Conservation (phyloP, 163 green algal genomes). For the Volvox carteri region DNA sequence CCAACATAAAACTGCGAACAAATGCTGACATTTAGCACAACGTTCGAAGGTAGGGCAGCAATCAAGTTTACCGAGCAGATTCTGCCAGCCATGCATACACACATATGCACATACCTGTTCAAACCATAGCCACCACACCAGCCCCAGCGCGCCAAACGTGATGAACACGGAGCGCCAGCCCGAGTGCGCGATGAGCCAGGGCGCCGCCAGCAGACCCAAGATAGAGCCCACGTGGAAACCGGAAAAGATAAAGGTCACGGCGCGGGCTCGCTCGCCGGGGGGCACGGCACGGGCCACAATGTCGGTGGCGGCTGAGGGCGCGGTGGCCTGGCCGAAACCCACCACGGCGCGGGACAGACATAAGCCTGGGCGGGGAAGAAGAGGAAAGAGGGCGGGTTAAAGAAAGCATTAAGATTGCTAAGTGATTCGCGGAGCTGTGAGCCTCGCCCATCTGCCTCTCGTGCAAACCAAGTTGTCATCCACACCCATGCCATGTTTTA, state of each 20-base stretch:
- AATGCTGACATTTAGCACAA: no score
- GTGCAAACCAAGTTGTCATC: no score
- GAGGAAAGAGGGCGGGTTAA: no score
- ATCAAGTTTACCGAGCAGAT: no score
- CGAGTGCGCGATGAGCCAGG: conserved; percentile 86
- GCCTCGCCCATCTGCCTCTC: no score
- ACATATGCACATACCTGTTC: conserved; percentile 65
- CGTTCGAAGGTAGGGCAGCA: no score
- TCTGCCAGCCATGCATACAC: background rate
- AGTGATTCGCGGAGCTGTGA: no score
- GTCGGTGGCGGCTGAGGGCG: conserved; percentile 84
- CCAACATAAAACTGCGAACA: no score
- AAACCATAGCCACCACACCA: conserved; percentile 90
- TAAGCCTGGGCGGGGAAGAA: conserved; percentile 64
- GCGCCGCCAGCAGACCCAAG: conserved; percentile 91
- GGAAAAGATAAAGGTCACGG: conserved; percentile 92
- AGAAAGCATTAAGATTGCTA: no score
- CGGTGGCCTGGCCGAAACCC: conserved; percentile 87
- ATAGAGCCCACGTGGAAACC: conserved; percentile 95
- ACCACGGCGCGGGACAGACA: conserved; percentile 75
- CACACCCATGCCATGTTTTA: no score
- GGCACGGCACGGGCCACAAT: conserved; percentile 81
- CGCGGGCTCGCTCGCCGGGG: conserved; percentile 79
- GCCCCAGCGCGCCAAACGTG: conserved; percentile 86
- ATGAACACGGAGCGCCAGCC: conserved; percentile 95